Base-by-base conservation (phyloP, 2,329 filamentous ascomycete genomes). In the Aspergillus neoniger region DNA sequence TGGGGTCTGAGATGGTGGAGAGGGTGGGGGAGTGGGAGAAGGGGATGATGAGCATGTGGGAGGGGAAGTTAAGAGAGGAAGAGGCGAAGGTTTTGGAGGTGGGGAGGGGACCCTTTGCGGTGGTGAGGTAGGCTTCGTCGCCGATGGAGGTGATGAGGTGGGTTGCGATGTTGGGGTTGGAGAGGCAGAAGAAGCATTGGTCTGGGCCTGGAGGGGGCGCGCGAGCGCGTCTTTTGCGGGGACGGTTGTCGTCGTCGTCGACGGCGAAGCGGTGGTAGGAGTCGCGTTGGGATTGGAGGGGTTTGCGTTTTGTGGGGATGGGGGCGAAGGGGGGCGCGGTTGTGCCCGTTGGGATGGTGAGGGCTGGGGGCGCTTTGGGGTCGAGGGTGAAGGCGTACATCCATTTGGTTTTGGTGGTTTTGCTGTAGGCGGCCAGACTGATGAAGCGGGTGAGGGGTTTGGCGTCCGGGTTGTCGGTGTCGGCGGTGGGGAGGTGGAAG, bases 101-200 rank as follows among this genome's bases (percentile, higher is more conserved):
- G 1, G 91, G 88, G 0, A 99, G 82, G 5, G 95, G 93, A 0
- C 95, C 95, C 75, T 96, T 97, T 61, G 95, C 92, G 23, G 90
- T 95, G 28, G 95, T 96, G 57, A 98, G 79, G 75, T 98, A 98
- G 57, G 88, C 85, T 62, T 96, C 90, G 17, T 92, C 88, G 56
- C 91, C 95, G 65, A 99, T 94, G 25, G 90, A 92, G 65, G 90
- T 90, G 69, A 97, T 89, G 76, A 99, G 90, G 77, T 99, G 94
- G 1, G 89, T 89, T 55, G 91, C 90, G 48, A 95, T 81, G 62
- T 89, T 90, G 5, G 90, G 87, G 74, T 96, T 97, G 5, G 91
- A 93, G 10, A 99, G 83, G 73, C 95, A 99, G 80, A 99, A 98
- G 81, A 95, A 99, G 79, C 95, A 99, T 70, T 89, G 85, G 55